Conservation (phyloP, 192 early-diverging fungal genomes). For the Jimgerdemannia flammicorona region DNA sequence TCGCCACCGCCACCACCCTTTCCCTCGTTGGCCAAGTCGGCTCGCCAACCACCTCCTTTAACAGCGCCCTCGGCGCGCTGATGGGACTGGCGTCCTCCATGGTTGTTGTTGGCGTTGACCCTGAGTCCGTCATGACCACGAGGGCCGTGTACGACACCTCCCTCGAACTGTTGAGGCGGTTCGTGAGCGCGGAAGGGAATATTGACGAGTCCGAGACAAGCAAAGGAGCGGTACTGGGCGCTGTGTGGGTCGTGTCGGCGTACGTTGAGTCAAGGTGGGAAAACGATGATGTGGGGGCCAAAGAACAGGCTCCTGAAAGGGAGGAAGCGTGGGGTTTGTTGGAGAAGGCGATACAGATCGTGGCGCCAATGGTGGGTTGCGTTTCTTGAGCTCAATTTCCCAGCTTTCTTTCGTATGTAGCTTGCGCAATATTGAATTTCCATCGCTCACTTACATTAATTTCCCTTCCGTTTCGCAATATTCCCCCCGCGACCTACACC, state of each 20-base stretch:
- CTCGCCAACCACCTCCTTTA: neutral
- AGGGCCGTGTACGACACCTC: neutral
- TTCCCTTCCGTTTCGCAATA: neutral
- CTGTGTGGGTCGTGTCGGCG: neutral
- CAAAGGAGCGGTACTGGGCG: neutral
- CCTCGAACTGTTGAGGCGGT: neutral
- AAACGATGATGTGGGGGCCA: neutral
- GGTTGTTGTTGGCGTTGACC: neutral
- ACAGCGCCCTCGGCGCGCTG: neutral
- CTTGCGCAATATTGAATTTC: too few species aligned
- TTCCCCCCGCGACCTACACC: neutral
- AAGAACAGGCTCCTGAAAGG: neutral
- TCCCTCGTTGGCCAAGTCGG: neutral
- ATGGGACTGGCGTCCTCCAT: neutral
- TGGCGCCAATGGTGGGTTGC: slow-evolving; percentile 14
- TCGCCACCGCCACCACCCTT: neutral
- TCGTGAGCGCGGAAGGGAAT: neutral
- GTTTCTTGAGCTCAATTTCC: too few species aligned
- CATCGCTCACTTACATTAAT: too few species aligned
- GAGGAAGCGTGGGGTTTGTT: slow-evolving; percentile 20
- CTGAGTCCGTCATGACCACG: neutral
- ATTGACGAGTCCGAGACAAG: neutral
- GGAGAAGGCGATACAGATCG: slow-evolving; percentile 11
- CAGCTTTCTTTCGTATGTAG: too few species aligned
- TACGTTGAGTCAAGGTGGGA: neutral